Percentiles rank a stretch among this genome's conserved stretches.
Conservation (phyloP, 345 rosid species). For the Raphanus sativus region DNA sequence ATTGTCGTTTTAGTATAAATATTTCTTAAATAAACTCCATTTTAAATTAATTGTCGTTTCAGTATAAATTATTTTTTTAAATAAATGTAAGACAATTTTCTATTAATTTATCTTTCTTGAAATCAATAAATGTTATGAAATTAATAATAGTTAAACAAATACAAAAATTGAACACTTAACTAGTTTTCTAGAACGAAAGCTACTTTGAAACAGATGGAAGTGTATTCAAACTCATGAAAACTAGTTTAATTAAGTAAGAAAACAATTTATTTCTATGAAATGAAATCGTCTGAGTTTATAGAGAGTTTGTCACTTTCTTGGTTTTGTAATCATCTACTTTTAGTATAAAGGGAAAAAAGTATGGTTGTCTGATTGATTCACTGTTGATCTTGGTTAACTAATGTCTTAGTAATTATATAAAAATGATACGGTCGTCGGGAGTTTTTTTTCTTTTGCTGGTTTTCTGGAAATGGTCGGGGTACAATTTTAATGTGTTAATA, state of each 20-base stretch:
- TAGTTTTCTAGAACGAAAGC: too few relatives aligned
- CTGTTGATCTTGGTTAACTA: constrained; percentile 3
- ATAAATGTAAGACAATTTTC: too few relatives aligned
- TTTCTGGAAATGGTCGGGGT: constrained; percentile 67
- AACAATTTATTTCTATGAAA: not conserved
- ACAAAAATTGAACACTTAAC: too few relatives aligned
- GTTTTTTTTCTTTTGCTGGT: constrained; percentile 48
- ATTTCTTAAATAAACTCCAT: not conserved
- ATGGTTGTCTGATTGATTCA: constrained; percentile 34
- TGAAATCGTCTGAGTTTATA: constrained; percentile 7
- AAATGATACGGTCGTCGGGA: constrained; percentile 55
- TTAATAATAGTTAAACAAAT: too few relatives aligned
- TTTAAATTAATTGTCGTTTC: too few relatives aligned
- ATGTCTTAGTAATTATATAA: constrained; percentile 27
- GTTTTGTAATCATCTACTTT: constrained; percentile 31
- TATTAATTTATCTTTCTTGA: too few relatives aligned
- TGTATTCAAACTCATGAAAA: not conserved
- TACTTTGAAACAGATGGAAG: too few relatives aligned
- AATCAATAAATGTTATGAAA: too few relatives aligned
- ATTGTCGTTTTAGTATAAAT: not conserved
- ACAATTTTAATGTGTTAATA: constrained; percentile 22
- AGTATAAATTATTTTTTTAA: too few relatives aligned
- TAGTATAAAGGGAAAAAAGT: constrained; percentile 31
- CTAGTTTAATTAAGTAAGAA: not conserved
- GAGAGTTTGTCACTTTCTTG: constrained; percentile 31